Evolutionary conservation across 495 filamentous ascomycete species (phyloP).

Genomic region (Penicillium maclennaniae): DNA sequence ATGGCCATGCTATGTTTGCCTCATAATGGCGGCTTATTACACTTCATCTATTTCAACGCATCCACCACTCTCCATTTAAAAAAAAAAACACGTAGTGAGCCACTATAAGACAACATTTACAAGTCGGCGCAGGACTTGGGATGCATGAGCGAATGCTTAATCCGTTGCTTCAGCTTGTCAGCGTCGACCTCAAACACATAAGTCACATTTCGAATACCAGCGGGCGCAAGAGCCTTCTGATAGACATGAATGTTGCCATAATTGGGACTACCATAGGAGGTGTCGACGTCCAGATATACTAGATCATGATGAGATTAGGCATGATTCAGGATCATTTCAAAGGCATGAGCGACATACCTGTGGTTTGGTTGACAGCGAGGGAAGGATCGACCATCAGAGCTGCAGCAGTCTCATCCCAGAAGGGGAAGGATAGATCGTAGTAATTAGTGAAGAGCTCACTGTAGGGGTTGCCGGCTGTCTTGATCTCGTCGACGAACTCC

Average conservation of each 20-base stretch:
- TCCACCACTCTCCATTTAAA: too few relatives aligned
- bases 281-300: conserved; percentile 35
- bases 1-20: background rate
- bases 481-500: conserved; percentile 26
- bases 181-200: conserved; percentile 33
- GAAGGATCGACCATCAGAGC: conserved; percentile 34
- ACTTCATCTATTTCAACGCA: background rate
- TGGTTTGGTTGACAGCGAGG: conserved; percentile 26
- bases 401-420: conserved; percentile 42
- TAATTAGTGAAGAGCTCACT: conserved; percentile 30
- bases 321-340: background rate
- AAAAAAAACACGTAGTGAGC: background rate
- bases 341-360: conserved; percentile 14
- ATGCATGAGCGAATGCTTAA: conserved; percentile 28
- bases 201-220: conserved; percentile 27
- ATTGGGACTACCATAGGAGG: conserved; percentile 32
- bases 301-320: background rate
- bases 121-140: conserved; percentile 23
- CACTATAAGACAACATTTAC: background rate
- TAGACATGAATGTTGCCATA: conserved; percentile 36
- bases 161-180: conserved; percentile 25
- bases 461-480: conserved; percentile 22
- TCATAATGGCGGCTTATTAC: background rate
- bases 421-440: conserved; percentile 32
- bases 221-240: conserved; percentile 29